Evolutionary conservation across 2,329 filamentous ascomycete species (phyloP), one percentile per base, ranked within the genome.

Genomic region (Aspergillus sp.): DNA sequence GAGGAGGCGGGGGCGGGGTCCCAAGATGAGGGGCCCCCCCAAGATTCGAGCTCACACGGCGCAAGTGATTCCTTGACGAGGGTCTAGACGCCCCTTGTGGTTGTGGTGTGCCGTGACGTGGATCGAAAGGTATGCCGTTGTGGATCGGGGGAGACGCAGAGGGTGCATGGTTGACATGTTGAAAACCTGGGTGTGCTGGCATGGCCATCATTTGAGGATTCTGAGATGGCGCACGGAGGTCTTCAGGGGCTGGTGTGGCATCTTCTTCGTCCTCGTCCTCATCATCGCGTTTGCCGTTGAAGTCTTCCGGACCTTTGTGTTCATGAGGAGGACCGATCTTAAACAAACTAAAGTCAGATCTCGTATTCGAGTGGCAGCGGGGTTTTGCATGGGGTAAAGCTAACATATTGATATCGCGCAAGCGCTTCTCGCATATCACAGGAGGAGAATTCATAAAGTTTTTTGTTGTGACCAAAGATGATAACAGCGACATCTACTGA

Each of bases 401-500:
- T 69, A 81, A 97, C 93, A 77, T 93, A 96, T 86, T 92, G 88
- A 73, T 96, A 96, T 73, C 91, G 86, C 51, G 85, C 85, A 65
- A 99, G 86, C 50, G 96, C 90, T 64, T 97, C 91, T 73, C 89
- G 89, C 84, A 99, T 96, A 75, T 97, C 91, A 67, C 86, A 83
- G 17, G 93, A 98, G 12, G 93, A 98, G 75, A 96, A 99, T 76
- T 99, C 92, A 77, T 98, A 97, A 24, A 99, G 84, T 80, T 98
- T 98, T 83, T 98, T 99, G 78, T 99, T 99, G 79, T 91, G 93
- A 63, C 93, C 93, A 72, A 98, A 98, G 70, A 99, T 97, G 75
- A 99, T 95, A 70, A 99, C 95, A 41, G 95, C 95, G 66, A 99
- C 95, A 75, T 99, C 95, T 73, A 99, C 95, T 40, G 93, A 97